Base-by-base conservation (phyloP, 352 stramenopile genomes). In the Phytophthora pisi region DNA sequence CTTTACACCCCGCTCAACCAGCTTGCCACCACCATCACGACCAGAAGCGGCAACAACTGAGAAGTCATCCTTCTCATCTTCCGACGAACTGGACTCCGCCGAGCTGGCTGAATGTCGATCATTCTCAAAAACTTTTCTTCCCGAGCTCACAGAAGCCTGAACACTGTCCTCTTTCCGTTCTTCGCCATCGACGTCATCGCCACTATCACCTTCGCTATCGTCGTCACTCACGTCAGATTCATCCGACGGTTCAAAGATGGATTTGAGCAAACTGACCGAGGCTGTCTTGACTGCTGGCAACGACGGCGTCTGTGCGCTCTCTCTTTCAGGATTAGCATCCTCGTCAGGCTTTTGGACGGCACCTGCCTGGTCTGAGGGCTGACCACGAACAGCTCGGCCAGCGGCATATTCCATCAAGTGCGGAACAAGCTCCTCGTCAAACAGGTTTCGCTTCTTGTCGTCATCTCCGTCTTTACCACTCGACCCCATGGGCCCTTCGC, bases 241-340 rank as follows among this genome's bases (percentile, higher is more conserved):
- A 50, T 94, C 88, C 2, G 84, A 90, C 1, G 82, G 83, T 58
- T 94, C 86, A 69, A 96, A 96, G 54, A 96, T 93, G 15, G 85
- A 89, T 70, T 89, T 86, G 23, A 96, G 68, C 47, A 96, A 61
- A 74, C 76, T 79, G 2, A 56, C 54, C 6, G 78, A 72, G 3
- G 84, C 76, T 34, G 85, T 84, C 36, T 79, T 53, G n/a, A 75
- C 66, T 36, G 66, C 59, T 36, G 77, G 77, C 6, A 93, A 58
- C 8, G 72, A 65, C 4, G 68, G 71, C 2, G 64, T 60, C 3
- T 61, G 66, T 40, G 34, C 4, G 0, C 10, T 40, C 10, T 47
- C 11, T 20, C 0, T 16, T 42, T 71, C 26, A 47, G 1, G 4
- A 26, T 61, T 31, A 57, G 4, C 36, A 24, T 6, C 26, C 23